Evolutionary conservation across 495 filamentous ascomycete species (phyloP).

Genomic region (Tuber calosporum): DNA sequence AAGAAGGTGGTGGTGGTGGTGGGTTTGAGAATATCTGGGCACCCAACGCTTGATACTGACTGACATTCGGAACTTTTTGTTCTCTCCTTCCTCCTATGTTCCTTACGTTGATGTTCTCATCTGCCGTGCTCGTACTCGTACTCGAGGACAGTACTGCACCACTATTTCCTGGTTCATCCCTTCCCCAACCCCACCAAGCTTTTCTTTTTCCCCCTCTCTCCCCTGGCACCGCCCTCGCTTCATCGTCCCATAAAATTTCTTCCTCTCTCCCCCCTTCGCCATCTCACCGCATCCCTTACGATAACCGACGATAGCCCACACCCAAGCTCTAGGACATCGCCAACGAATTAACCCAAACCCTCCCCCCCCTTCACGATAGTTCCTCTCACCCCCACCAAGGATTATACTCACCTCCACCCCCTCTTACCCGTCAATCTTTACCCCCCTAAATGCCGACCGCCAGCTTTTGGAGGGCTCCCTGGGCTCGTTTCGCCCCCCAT

Average conservation of each 20-base stretch:
- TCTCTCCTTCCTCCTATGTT: neutral
- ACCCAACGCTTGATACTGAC: neutral
- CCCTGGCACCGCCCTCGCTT: neutral
- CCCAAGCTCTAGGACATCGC: neutral
- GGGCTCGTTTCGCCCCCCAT: conserved; percentile 25
- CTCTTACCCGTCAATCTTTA: neutral
- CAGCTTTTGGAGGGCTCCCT: conserved; percentile 17
- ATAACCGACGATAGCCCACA: neutral
- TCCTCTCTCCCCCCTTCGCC: neutral
- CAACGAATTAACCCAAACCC: neutral
- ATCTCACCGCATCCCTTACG: neutral
- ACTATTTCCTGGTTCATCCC: neutral
- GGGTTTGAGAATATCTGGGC: neutral
- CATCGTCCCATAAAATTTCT: neutral
- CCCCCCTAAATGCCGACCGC: neutral
- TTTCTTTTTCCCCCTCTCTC: neutral
- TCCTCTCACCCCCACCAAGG: neutral
- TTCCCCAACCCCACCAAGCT: neutral
- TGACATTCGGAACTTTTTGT: neutral
- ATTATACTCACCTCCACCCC: neutral
- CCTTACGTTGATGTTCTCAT: neutral
- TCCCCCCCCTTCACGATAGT: neutral
- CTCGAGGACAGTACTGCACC: neutral
- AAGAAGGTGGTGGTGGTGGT: neutral
- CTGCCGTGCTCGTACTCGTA: too few relatives aligned